A percentile compares a stretch with the other conserved stretches of the same genome.
Evolutionary conservation across 202 grass and related monocot genomes (phyloP).

Genomic region (Dendrocalamus latiflorus): DNA sequence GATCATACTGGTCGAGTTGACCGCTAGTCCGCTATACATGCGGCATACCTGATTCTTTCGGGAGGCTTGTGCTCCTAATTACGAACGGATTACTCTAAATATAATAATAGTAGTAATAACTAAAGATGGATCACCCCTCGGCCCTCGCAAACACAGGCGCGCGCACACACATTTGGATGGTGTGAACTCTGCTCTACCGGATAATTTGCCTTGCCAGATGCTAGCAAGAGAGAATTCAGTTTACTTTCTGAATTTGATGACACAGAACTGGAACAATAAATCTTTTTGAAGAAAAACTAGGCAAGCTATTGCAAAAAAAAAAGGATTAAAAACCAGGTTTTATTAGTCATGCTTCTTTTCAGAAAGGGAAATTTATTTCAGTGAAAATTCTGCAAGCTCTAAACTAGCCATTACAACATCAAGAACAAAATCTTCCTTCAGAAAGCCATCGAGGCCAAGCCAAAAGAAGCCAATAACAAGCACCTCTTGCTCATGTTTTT

Average conservation of each 20-base stretch:
- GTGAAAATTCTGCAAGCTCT: not conserved
- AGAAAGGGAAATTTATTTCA: slow-evolving; percentile 7
- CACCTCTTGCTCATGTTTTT: not conserved
- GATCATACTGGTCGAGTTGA: not conserved
- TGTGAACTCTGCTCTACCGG: no score
- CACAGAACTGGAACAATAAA: not conserved
- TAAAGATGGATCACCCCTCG: no score
- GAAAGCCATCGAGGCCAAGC: not conserved
- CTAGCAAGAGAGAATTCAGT: not conserved
- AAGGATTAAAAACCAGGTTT: not conserved
- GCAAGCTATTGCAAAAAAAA: no score
- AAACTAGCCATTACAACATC: not conserved
- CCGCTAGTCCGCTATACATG: not conserved
- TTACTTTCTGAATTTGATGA: not conserved
- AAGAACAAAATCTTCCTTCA: slow-evolving; percentile 1
- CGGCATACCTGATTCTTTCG: not conserved
- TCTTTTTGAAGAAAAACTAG: not conserved
- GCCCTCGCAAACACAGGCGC: no score
- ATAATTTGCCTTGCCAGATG: no score
- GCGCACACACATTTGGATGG: no score
- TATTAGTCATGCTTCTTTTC: not conserved
- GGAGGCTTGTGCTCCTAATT: not conserved
- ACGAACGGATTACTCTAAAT: not conserved
- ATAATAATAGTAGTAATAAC: not conserved
- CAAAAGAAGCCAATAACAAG: not conserved